Conservation (phyloP, 192 early-diverging fungal species). For the Funneliformis geosporum region DNA sequence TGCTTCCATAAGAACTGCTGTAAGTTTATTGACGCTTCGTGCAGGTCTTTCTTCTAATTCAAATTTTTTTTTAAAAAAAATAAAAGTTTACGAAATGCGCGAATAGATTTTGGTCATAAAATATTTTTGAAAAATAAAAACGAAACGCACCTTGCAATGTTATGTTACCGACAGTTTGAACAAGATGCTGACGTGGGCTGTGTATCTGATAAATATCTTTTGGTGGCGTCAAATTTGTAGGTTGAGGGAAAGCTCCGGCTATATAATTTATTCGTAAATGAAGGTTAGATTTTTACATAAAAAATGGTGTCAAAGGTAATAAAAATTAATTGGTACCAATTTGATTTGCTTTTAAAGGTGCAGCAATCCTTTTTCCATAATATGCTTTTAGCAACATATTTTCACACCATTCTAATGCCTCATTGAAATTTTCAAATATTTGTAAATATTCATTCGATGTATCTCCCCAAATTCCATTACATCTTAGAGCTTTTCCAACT, state of each 20-base stretch:
- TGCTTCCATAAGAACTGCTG: conserved; percentile 59
- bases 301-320: background rate
- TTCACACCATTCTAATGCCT: conserved; percentile 94
- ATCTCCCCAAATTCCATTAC: conserved; percentile 66
- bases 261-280: background rate
- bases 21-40: conserved; percentile 51
- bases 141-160: conserved; percentile 12
- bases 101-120: too few relatives aligned
- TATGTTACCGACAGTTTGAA: conserved; percentile 2
- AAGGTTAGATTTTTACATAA: background rate
- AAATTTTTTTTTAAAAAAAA: background rate
- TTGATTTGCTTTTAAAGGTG: conserved; percentile 6
- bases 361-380: conserved; percentile 56
- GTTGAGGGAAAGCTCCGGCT: background rate
- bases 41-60: conserved; percentile 1
- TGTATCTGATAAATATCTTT: conserved; percentile 13
- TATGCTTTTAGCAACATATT: conserved; percentile 82
- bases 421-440: conserved; percentile 78
- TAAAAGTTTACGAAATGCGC: background rate
- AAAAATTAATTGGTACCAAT: background rate
- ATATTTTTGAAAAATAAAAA: background rate
- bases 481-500: conserved; percentile 67
- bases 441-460: conserved; percentile 59
- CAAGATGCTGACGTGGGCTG: conserved; percentile 13
- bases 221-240: background rate